Conservation (phyloP, 495 filamentous ascomycete species). For the Parathielavia hyrcaniae region DNA sequence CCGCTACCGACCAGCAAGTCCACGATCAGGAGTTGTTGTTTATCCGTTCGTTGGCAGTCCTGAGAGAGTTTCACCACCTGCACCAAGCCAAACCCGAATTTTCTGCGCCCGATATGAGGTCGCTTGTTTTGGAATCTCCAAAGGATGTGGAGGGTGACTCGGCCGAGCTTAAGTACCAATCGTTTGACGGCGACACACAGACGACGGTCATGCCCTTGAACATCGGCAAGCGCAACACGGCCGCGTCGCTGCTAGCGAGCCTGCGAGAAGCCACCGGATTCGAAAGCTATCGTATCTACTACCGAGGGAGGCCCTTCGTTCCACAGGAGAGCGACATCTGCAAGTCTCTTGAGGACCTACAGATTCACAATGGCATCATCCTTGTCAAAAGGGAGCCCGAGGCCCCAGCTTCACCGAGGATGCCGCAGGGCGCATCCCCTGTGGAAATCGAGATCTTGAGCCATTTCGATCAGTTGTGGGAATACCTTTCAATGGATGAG, state of each 20-base stretch:
- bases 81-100: constrained; percentile 46
- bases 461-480: constrained; percentile 81
- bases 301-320: constrained; percentile 44
- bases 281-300: constrained; percentile 55
- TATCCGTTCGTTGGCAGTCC: constrained; percentile 54
- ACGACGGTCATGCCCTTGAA: constrained; percentile 52
- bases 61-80: constrained; percentile 43
- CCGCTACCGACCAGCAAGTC: constrained; percentile 39
- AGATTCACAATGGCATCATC: constrained; percentile 56
- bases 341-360: constrained; percentile 51
- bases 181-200: constrained; percentile 54
- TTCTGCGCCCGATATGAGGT: constrained; percentile 43
- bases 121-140: constrained; percentile 37
- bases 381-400: constrained; percentile 48
- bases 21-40: constrained; percentile 55
- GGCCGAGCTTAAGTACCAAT: constrained; percentile 65
- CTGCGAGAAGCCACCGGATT: constrained; percentile 64
- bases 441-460: constrained; percentile 72
- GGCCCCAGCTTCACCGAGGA: constrained; percentile 27
- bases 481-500: constrained; percentile 70
- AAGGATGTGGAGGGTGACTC: constrained; percentile 49
- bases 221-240: constrained; percentile 66
- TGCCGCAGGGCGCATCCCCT: constrained; percentile 41
- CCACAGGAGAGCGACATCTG: constrained; percentile 45
- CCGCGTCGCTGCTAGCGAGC: constrained; percentile 56